A percentile compares a stretch with the other conserved stretches of the same genome.
Evolutionary conservation across 2,329 filamentous ascomycete species (phyloP).

Genomic region (Fusarium compactum): DNA sequence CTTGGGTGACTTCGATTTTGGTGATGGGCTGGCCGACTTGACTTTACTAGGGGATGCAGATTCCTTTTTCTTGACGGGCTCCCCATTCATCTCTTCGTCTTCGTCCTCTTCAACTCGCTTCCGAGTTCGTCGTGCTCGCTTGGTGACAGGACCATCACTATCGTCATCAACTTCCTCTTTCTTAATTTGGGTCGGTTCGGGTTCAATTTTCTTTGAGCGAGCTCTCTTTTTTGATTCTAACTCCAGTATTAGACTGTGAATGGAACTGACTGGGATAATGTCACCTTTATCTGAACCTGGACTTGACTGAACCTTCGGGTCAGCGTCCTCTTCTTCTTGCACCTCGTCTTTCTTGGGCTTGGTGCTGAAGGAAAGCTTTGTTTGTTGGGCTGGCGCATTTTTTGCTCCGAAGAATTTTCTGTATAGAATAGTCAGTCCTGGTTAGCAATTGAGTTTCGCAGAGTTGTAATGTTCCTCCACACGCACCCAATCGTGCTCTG

Average conservation of each 20-base stretch:
- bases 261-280: background rate
- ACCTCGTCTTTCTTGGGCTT: conserved; percentile 58
- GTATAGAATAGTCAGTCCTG: background rate
- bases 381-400: conserved; percentile 73
- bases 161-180: conserved; percentile 62
- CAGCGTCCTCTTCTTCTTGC: conserved; percentile 48
- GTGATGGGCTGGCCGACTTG: conserved; percentile 38
- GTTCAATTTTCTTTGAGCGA: conserved; percentile 42
- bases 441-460: conserved; percentile 18
- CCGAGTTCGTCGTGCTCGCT: conserved; percentile 64
- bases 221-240: conserved; percentile 62
- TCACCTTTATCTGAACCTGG: conserved; percentile 55
- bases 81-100: conserved; percentile 59
- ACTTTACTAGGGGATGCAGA: conserved; percentile 29
- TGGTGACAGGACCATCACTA: conserved; percentile 71
- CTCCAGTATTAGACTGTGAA: conserved; percentile 1
- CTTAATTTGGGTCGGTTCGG: conserved; percentile 43
- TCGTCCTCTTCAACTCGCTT: conserved; percentile 65
- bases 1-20: conserved; percentile 40
- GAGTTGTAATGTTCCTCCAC: conserved; percentile 37
- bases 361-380: conserved; percentile 80
- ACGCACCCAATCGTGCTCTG: conserved; percentile 81
- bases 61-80: conserved; percentile 44
- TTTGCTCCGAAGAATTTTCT: conserved; percentile 88
- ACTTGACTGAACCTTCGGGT: conserved; percentile 54